Evolutionary conservation across 2,329 filamentous ascomycete genomes (phyloP).

Genomic region (Pseudogymnoascus sp.): DNA sequence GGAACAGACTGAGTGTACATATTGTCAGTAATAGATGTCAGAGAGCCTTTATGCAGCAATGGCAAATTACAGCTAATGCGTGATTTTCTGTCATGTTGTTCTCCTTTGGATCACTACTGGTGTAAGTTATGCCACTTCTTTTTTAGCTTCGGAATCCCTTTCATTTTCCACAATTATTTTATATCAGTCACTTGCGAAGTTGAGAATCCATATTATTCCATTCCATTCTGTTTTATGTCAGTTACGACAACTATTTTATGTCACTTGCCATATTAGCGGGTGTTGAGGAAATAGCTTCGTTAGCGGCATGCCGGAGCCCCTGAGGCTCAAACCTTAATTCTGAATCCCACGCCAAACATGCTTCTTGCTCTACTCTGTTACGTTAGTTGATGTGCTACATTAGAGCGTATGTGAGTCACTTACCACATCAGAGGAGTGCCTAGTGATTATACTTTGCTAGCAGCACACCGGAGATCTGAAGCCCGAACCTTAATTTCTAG

Average conservation of each 20-base stretch:
- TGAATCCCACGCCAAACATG: not conserved
- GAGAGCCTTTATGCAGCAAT: not conserved
- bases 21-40: slow-evolving; percentile 8
- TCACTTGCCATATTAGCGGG: not conserved
- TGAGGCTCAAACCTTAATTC: not conserved
- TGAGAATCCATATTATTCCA: not conserved
- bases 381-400: not conserved
- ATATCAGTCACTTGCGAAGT: not conserved
- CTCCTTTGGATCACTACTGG: not conserved
- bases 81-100: not conserved
- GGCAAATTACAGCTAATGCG: not conserved
- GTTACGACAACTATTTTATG: not conserved
- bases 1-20: not conserved
- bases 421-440: not conserved
- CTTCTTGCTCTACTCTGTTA: not conserved
- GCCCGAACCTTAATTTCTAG: not conserved
- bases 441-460: not conserved
- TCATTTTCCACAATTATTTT: not conserved
- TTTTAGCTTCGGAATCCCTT: not conserved
- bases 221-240: not conserved
- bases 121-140: not conserved
- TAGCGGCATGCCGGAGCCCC: not conserved
- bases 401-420: not conserved
- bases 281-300: not conserved
- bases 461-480: not conserved